A percentile compares a stretch with the other conserved stretches of the same genome.
phyloP scores from a whole-genome alignment of 768 basidiomycete genomes.

The Pleurotus tuber-regium region DNA sequence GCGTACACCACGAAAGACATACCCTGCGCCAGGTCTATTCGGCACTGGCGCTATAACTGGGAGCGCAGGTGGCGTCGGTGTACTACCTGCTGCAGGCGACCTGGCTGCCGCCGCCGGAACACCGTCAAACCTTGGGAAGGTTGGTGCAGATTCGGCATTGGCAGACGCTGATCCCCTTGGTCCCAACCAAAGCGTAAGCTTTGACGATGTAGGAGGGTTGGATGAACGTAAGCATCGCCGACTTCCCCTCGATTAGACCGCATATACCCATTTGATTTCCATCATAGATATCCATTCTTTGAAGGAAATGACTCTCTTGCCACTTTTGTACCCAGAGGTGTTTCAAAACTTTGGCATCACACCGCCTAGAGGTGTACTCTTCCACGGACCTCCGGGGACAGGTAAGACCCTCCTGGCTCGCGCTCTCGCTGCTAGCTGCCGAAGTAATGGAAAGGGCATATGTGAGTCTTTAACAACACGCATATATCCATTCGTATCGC shows the following conservation, averaged over 20 bases:
- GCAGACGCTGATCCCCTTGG: constrained; percentile 97
- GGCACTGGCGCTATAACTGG: constrained; percentile 45
- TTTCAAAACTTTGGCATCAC: constrained; percentile 93
- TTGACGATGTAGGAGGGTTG: constrained; percentile 94
- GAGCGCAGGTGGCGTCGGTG: constrained; percentile 48
- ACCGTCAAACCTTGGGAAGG: constrained; percentile 82
- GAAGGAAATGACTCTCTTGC: constrained; percentile 98
- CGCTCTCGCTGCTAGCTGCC: constrained; percentile 90
- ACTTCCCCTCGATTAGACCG: too few species aligned
- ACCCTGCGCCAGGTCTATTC: constrained; percentile 50
- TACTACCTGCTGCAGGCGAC: constrained; percentile 45
- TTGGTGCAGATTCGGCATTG: constrained; percentile 61
- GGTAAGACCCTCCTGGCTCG: constrained; percentile 94
- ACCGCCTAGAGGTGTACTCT: constrained; percentile 93
- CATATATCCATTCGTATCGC: not conserved
- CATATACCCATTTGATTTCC: constrained; percentile 5
- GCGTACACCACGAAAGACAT: constrained; percentile 68
- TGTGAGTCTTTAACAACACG: constrained; percentile 55
- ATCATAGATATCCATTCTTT: constrained; percentile 85
- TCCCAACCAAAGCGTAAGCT: constrained; percentile 89
- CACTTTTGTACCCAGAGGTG: constrained; percentile 93
- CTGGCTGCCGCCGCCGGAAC: constrained; percentile 71
- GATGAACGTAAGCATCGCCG: constrained; percentile 72
- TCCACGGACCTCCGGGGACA: constrained; percentile 99
- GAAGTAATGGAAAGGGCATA: constrained; percentile 82